Evolutionary conservation across 441 rosid genomes (phyloP).

Genomic region (Arabidopsis hybrid): DNA sequence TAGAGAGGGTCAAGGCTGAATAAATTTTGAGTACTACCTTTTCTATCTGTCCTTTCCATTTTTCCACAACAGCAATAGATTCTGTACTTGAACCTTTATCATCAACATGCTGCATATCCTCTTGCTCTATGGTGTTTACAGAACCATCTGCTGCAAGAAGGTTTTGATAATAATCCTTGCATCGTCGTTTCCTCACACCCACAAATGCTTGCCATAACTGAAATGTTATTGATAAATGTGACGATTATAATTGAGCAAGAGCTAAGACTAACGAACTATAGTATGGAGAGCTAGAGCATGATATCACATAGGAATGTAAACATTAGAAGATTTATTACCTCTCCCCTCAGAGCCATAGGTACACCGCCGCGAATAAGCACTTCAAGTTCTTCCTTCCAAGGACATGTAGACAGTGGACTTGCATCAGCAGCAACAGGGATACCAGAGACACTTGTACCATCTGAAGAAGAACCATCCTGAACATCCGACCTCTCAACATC

Average conservation of each 20-base stretch:
- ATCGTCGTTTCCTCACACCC: slow-evolving; percentile 86
- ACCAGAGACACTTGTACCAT: slow-evolving; percentile 55
- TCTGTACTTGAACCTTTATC: slow-evolving; percentile 49
- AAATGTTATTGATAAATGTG: slow-evolving; percentile 46
- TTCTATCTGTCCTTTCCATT: slow-evolving; percentile 99
- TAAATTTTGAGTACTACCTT: slow-evolving; percentile 62
- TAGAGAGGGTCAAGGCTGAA: slow-evolving; percentile 31
- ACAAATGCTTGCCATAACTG: slow-evolving; percentile 99
- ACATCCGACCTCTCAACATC: slow-evolving; percentile 92
- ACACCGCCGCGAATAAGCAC: slow-evolving; percentile 98
- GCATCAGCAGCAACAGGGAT: slow-evolving; percentile 51
- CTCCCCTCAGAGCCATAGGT: slow-evolving; percentile 99
- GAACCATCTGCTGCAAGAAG: slow-evolving; percentile 70
- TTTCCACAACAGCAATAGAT: slow-evolving; percentile 77
- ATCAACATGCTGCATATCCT: slow-evolving; percentile 48
- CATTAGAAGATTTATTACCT: slow-evolving; percentile 58
- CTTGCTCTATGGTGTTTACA: slow-evolving; percentile 50
- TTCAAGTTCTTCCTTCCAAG: slow-evolving; percentile 96
- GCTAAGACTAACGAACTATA: slow-evolving; percentile 18
- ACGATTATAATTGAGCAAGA: slow-evolving; percentile 21
- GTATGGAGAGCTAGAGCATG: slow-evolving; percentile 29
- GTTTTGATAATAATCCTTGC: slow-evolving; percentile 84
- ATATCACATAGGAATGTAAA: slow-evolving; percentile 5
- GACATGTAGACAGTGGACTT: slow-evolving; percentile 54
- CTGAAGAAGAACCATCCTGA: slow-evolving; percentile 66